These are phyloP conservation scores for Discostella pseudostelligera DNA, from an alignment of 108 stramenopile genomes.

Conservation along the genomic window DNA sequence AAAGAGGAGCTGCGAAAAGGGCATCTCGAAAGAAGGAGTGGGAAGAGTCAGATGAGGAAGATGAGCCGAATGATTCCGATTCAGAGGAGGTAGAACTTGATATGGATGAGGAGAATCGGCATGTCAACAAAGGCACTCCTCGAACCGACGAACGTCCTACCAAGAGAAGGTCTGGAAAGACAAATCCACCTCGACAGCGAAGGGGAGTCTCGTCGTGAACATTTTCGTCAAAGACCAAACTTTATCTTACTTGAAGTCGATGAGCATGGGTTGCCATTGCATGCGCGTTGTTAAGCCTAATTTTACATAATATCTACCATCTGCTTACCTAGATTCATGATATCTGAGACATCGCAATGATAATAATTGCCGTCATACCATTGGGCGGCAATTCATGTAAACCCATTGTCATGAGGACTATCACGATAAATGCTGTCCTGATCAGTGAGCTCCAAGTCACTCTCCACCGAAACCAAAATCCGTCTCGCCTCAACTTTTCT, in stretches of 20 bases:
- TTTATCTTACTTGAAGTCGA: not conserved
- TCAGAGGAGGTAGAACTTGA: constrained; percentile 15
- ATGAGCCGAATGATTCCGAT: constrained; percentile 15
- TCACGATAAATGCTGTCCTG: constrained; percentile 30
- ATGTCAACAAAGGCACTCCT: constrained; percentile 3
- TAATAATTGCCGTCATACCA: not conserved
- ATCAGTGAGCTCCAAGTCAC: constrained; percentile 37
- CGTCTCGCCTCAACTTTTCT: constrained; percentile 1
- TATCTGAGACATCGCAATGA: too few relatives aligned
- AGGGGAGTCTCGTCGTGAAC: not conserved
- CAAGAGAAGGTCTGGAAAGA: not conserved
- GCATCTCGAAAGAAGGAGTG: constrained; percentile 37
- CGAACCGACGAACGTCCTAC: constrained; percentile 1
- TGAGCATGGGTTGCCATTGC: not conserved
- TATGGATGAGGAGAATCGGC: constrained; percentile 40
- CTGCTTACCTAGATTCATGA: too few relatives aligned
- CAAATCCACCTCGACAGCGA: constrained; percentile 2
- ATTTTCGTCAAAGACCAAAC: not conserved
- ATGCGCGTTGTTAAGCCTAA: too few relatives aligned
- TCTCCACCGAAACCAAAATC: constrained; percentile 22
- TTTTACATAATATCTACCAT: too few relatives aligned
- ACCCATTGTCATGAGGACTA: constrained; percentile 17
- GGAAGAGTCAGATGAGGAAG: constrained; percentile 28
- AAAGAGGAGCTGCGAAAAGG: constrained; percentile 49
- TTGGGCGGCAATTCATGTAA: constrained; percentile 8